Evolutionary conservation across 495 filamentous ascomycete genomes (phyloP), one percentile per base, ranked within the genome.

Genomic region (Penicillium roqueforti): DNA sequence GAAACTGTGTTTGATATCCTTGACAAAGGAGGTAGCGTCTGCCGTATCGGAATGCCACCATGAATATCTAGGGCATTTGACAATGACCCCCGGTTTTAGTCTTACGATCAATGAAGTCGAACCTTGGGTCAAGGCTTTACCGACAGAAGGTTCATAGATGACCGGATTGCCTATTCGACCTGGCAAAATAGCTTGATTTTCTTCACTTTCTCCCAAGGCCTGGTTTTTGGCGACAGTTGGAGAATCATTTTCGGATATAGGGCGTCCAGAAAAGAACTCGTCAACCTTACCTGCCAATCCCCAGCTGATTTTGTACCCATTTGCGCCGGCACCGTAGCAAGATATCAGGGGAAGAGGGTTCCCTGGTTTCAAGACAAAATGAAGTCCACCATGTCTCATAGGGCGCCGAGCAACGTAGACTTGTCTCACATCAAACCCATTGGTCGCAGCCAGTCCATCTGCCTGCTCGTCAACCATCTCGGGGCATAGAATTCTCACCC

Each of bases 291-390:
- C 36, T 6, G 63, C 63, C 4, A 63, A 37, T 8, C 57, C 63
- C 60, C 63, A 63, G 43, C 57, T 58, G 13, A 66, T 47, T 26
- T 60, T 58, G 47, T 74, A 81, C 1, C 79, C 79, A 44, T 78
- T 66, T 5, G 72, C 75, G 7, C 78, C 79, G 23, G 79, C 56
- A 4, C 79, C 80, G 55, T 81, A 82, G 11, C 75, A 79, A 66
- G 82, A 78, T 38, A 83, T 66, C 19, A 80, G 62, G 2, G 60
- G 57, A 48, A 62, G 57, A 28, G 14, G 0, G n/a, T 43, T 10
- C 11, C 6, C 13, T 11, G 16, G 22, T 0, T 58, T 66, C 28
- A 6, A 28, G 42, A 59, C 65, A 6, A 66, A 26, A 20, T 60
- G 59, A 22, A 63, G 14, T 16, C 65, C 63, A 11, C 56, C 64